phyloP scores from a whole-genome alignment of 257 asterid genomes.

The Solanum tarapatanum region DNA sequence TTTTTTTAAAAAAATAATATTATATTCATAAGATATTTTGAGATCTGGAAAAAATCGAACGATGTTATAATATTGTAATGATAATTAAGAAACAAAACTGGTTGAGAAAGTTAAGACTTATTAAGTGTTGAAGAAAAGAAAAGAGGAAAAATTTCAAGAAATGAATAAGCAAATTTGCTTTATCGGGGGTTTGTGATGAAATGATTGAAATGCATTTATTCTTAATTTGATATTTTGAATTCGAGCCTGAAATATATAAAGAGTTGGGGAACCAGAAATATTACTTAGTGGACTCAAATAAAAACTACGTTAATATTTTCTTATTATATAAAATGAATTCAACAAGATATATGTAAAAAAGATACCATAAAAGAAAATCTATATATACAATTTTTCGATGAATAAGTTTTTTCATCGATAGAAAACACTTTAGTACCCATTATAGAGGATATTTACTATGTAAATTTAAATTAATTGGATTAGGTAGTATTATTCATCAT shows the following conservation, averaged over 20 bases:
- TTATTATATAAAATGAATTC: too few relatives aligned
- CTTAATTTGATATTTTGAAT: too few relatives aligned
- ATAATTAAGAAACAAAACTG: background rate
- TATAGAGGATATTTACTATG: rapidly evolving
- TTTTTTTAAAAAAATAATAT: background rate
- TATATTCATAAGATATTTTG: background rate
- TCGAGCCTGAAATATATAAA: too few relatives aligned
- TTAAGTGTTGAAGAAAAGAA: background rate
- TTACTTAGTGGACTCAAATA: too few relatives aligned
- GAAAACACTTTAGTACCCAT: background rate
- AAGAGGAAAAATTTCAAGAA: background rate
- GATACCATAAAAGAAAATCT: too few relatives aligned
- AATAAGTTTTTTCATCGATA: background rate
- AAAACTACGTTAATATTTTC: too few relatives aligned
- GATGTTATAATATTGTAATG: background rate
- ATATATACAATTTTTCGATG: too few relatives aligned
- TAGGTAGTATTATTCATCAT: background rate
- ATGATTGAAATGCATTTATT: rapidly evolving
- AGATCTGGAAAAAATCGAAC: background rate
- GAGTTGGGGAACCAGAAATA: too few relatives aligned
- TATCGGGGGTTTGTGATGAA: too few relatives aligned
- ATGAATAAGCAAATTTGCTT: background rate
- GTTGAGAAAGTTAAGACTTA: background rate
- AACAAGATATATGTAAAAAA: too few relatives aligned
- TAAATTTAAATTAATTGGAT: background rate